Percentiles rank a stretch among this genome's conserved stretches.
Conservation (phyloP, 176 grass and related monocot species). For the Eragrostis curvula region DNA sequence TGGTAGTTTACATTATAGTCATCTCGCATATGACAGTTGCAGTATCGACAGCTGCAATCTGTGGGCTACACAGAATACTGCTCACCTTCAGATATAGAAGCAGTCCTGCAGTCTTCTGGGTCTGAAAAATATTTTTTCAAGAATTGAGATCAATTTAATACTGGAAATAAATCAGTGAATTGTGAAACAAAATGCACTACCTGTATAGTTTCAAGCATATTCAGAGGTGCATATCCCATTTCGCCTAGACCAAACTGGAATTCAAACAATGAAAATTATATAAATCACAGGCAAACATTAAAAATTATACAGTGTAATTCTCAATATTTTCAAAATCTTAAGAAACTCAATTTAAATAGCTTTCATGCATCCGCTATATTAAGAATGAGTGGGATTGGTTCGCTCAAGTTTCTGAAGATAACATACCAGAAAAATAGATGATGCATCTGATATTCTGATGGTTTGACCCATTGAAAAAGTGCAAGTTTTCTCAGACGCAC, state of each 20-base stretch:
- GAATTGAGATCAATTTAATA: constrained; percentile 14
- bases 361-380: not conserved
- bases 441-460: not conserved
- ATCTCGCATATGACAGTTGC: constrained; percentile 87
- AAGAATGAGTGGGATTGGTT: not conserved
- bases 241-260: constrained; percentile 63
- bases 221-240: constrained; percentile 79
- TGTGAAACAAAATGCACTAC: constrained; percentile 39
- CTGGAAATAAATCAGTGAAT: constrained; percentile 17
- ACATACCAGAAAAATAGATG: not conserved
- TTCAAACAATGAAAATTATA: constrained; percentile 13
- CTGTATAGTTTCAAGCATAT: constrained; percentile 97
- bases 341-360: not conserved
- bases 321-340: not conserved
- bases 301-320: not conserved
- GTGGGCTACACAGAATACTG: constrained; percentile 72
- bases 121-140: constrained; percentile 50
- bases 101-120: constrained; percentile 91
- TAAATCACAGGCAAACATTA: not conserved
- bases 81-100: constrained; percentile 75
- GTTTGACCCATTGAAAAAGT: not conserved
- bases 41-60: constrained; percentile 80
- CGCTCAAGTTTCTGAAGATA: not conserved
- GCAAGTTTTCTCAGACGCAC: not conserved
- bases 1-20: constrained; percentile 4